These are phyloP conservation scores for Ajuga chamaepitys DNA, from an alignment of 257 asterid genomes.

Conservation along the genomic window DNA sequence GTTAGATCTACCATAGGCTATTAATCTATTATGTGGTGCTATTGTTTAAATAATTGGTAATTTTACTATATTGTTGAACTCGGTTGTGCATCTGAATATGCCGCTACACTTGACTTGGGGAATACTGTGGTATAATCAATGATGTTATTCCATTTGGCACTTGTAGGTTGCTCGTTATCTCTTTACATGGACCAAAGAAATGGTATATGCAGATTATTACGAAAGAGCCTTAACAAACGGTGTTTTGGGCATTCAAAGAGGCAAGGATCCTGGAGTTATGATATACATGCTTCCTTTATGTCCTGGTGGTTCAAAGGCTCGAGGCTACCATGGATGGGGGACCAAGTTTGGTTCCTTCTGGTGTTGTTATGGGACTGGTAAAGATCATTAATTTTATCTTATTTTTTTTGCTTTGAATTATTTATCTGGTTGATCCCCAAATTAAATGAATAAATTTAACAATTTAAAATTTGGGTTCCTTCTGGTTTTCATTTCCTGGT, in stretches of 20 bases:
- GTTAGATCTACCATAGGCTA: no score
- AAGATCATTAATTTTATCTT: background rate
- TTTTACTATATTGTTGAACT: background rate
- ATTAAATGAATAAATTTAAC: background rate
- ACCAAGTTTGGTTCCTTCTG: constrained; percentile 76
- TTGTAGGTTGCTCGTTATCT: constrained; percentile 81
- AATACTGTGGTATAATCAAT: background rate
- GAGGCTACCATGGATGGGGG: constrained; percentile 87
- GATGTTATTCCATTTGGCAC: constrained; percentile 5
- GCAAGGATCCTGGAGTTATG: constrained; percentile 86
- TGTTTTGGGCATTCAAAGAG: constrained; percentile 84
- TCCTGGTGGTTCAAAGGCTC: constrained; percentile 81
- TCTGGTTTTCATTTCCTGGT: background rate
- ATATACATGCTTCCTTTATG: constrained; percentile 87
- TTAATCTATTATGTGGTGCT: no score
- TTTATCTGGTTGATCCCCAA: background rate
- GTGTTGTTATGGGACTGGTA: constrained; percentile 99
- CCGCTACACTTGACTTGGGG: background rate
- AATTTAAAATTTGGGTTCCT: background rate
- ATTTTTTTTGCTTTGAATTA: background rate
- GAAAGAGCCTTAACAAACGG: constrained; percentile 90
- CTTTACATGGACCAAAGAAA: constrained; percentile 83
- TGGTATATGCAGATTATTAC: constrained; percentile 82
- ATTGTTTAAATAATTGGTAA: no score
- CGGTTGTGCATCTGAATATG: background rate